Evolutionary conservation across 1,139 yeast genomes (phyloP), one percentile per base, ranked within the genome.

Genomic region (Saccharomyces hybrid): DNA sequence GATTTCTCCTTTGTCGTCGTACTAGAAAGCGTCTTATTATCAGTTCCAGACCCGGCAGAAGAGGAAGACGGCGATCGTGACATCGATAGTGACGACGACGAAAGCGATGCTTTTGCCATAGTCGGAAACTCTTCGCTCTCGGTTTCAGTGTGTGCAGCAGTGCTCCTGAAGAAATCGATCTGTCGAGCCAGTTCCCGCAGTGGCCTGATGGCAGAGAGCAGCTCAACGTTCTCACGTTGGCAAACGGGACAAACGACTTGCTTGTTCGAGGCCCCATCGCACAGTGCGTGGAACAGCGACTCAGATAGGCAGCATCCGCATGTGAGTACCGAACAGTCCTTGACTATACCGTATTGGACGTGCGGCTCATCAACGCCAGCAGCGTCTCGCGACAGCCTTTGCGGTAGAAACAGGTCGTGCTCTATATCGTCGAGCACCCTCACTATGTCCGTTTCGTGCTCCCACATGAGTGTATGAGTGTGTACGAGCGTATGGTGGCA

Each of bases 301-400:
- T 84, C 85, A 0, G 91, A 83, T 0, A 84, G 75, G 9, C 86
- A 68, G 68, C 95, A 87, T 0, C 95, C 93, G 70, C 95, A 88
- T 0, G 83, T 70, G 20, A 86, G 70, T 20, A 83, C 77, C 1
- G 82, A 74, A 5, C 82, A 77, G 67, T 85, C 89, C 11, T 52
- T 56, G 2, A 66, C 59, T 29, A 61, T 57, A 3, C 61, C 62
- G 47, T 64, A 65, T 3, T 20, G 23, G 14, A 28, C 26, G 8
- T 48, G 50, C 8, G 16, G n/a, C n/a, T 27, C 48, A 28, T 47
- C 46, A 29, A 27, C 50, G 27, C 50, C 5, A 23, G 25, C 25
- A 23, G 25, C 25, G 20, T 57, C 59, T 4, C 42, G 42, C 13
- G 23, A 34, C 11, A 34, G 42, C 25, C 42, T 25, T 28, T 58